A percentile compares a stretch with the other conserved stretches of the same genome.
Conservation (phyloP, 1,139 yeast genomes). For the Trichomonascaceae sp. region DNA sequence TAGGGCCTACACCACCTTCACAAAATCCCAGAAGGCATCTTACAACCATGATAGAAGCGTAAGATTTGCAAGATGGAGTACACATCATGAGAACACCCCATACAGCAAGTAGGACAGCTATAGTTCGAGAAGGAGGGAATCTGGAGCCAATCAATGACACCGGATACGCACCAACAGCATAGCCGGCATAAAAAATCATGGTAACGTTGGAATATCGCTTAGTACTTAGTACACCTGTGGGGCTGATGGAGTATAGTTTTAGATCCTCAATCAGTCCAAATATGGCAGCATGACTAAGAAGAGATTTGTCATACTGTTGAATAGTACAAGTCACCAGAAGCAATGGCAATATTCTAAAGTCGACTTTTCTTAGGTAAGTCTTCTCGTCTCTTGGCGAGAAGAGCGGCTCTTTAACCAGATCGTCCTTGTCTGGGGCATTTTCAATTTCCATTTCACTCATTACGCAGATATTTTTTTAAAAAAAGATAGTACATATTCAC, state of each 20-base stretch:
- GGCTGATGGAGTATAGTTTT: background rate
- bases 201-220: background rate
- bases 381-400: background rate
- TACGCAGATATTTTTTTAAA: too few relatives aligned
- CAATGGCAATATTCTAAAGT: background rate
- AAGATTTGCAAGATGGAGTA: slow-evolving; percentile 12
- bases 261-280: background rate
- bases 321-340: background rate
- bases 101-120: slow-evolving; percentile 9
- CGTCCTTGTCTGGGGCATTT: background rate
- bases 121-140: slow-evolving; percentile 21
- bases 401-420: background rate
- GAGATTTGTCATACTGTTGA: background rate
- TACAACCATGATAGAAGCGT: slow-evolving; percentile 10
- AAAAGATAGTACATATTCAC: too few relatives aligned
- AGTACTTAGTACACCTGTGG: background rate
- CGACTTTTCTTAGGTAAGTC: background rate
- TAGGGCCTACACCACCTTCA: slow-evolving; percentile 47
- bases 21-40: slow-evolving; percentile 34
- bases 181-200: slow-evolving; percentile 37
- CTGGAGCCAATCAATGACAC: slow-evolving; percentile 31
- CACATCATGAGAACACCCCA: slow-evolving; percentile 11
- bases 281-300: background rate
- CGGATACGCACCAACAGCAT: slow-evolving; percentile 36
- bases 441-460: too few relatives aligned